Conservation (phyloP, 225 moss, liverwort and hornwort genomes). For the Ulota crispa region DNA sequence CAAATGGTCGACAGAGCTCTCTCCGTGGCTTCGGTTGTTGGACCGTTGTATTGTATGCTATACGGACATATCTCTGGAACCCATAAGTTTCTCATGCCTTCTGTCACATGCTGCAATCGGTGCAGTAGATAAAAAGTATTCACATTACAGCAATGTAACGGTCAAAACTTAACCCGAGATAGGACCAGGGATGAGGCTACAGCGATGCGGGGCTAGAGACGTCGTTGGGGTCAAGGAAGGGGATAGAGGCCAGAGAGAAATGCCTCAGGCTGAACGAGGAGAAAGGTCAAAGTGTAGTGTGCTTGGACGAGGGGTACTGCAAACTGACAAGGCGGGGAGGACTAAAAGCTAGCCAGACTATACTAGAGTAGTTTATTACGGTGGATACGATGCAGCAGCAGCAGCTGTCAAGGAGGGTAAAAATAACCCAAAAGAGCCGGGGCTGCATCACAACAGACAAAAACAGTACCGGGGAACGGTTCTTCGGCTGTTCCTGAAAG, state of each 20-base stretch:
- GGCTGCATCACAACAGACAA: not conserved
- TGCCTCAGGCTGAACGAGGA: not conserved
- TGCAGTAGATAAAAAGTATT: not conserved
- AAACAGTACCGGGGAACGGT: not conserved
- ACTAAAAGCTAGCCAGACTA: no score
- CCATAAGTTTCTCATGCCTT: not conserved
- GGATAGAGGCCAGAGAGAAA: not conserved
- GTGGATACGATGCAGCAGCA: not conserved
- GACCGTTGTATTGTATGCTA: not conserved
- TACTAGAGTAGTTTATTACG: not conserved
- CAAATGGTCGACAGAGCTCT: not conserved
- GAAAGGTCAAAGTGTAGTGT: not conserved
- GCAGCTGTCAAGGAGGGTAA: not conserved
- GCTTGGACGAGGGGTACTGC: not conserved
- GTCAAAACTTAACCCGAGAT: not conserved
- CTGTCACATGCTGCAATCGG: not conserved
- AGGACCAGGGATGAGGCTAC: not conserved
- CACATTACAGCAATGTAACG: not conserved
- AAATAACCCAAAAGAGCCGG: not conserved
- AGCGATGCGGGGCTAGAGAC: not conserved
- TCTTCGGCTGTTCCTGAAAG: not conserved
- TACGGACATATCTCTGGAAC: not conserved
- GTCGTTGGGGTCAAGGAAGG: not conserved
- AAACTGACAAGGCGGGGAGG: not conserved
- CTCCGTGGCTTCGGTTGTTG: not conserved